Base-by-base conservation (phyloP, 2,329 filamentous ascomycete species). In the Pestalotiopsis sp. region DNA sequence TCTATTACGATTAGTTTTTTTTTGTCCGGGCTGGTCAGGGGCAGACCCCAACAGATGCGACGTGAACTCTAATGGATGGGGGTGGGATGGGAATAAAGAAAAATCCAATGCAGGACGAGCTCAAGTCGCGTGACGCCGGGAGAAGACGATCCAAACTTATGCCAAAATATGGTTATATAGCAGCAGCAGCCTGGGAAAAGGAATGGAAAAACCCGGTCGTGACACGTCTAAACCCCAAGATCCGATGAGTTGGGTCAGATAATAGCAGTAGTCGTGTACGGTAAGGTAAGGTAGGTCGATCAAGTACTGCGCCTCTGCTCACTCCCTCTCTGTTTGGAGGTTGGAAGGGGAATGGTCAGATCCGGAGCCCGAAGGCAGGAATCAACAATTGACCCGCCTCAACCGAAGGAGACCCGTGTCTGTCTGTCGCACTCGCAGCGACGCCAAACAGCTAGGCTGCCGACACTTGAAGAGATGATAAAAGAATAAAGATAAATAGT, bases 21-120 rank as follows among this genome's bases (percentile, higher is more conserved):
- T 5, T 20, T 52, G 17, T 52, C 31, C 31, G 45, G 45, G 27
- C 27, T 39, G n/a, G 38, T 61, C 39, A 41, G 23, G 64, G 55
- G 41, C 20, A 57, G 63, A 65, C 49, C 63, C 63, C 25, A 65
- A 38, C 45, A 65, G 63, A 38, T 65, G 41, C 52, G 31, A 55
- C 11, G 63, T 9, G 27, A 55, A 65, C 41, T 38, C 36, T 65
- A 55, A 65, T 27, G 52, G 45, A 55, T 25, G 20, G 31, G 20
- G n/a, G 36, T 7, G 31, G 31, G 31, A 36, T 9, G 31, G 31
- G 31, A 36, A 36, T 25, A 60, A 25, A 20, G 20, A 20, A 23
- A 52, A 52, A 23, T 52, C 17, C 45, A 52, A 52, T 52, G n/a
- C 45, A 36, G 13, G 13, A 27, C 25, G 31, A 60, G 57, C 45